Evolutionary conservation across 495 filamentous ascomycete species (phyloP).

Genomic region (Amphirosellinia nigrospora): DNA sequence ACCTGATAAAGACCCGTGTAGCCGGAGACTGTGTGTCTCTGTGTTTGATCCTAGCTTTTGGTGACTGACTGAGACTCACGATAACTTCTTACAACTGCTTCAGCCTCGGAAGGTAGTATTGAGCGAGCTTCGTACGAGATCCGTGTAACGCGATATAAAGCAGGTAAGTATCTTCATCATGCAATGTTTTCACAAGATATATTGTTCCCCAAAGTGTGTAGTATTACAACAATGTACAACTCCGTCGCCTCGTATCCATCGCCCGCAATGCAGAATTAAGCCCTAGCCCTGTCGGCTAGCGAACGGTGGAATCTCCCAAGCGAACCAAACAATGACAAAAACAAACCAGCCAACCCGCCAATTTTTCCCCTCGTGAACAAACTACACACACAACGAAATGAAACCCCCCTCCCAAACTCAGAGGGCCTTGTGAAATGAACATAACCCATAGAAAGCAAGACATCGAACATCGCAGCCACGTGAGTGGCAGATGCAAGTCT

Average conservation of each 20-base stretch:
- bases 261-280: background rate
- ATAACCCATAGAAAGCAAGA: background rate
- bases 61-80: too few relatives aligned
- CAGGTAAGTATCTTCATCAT: too few relatives aligned
- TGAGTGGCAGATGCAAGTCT: background rate
- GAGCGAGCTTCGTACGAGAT: too few relatives aligned
- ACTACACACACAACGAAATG: background rate
- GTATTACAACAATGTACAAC: background rate
- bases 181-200: too few relatives aligned
- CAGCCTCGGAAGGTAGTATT: too few relatives aligned
- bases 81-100: too few relatives aligned
- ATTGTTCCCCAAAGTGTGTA: background rate
- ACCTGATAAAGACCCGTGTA: too few relatives aligned
- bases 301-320: background rate
- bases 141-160: too few relatives aligned
- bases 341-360: background rate
- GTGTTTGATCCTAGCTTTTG: too few relatives aligned
- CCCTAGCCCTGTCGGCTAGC: too few relatives aligned
- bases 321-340: background rate
- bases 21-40: too few relatives aligned
- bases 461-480: too few relatives aligned
- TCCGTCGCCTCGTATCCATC: background rate
- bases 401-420: background rate
- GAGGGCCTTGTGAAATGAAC: background rate
- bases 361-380: background rate